These are phyloP conservation scores for Pleoardoris graminearum DNA, from an alignment of 2,329 filamentous ascomycete species.

Conservation along the genomic window DNA sequence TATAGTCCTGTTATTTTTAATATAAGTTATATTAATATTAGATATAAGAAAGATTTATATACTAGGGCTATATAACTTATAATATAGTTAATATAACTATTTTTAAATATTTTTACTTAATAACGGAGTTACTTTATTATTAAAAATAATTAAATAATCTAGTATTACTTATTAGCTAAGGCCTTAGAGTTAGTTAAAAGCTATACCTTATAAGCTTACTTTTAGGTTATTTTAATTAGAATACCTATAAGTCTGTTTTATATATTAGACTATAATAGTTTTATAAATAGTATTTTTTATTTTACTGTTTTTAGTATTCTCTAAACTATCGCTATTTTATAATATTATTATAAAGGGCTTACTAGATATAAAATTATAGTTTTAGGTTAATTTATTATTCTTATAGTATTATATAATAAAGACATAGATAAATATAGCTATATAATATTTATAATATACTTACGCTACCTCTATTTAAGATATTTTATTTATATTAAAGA, in stretches of 20 bases:
- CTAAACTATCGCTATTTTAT: not conserved
- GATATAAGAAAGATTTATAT: not conserved
- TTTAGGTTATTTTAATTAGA: not conserved
- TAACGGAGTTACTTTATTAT: not conserved
- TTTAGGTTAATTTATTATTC: not conserved
- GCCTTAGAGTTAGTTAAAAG: not conserved
- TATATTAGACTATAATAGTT: not conserved
- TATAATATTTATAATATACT: not conserved
- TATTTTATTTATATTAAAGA: not conserved
- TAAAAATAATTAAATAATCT: conserved; percentile 1
- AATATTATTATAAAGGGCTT: not conserved
- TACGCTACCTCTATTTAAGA: not conserved
- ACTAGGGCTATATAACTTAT: no score
- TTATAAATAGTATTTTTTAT: not conserved
- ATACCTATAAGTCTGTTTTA: not conserved
- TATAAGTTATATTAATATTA: not conserved
- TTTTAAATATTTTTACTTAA: not conserved
- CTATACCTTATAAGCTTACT: not conserved
- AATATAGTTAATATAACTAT: not conserved
- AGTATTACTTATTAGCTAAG: not conserved
- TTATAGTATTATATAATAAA: not conserved
- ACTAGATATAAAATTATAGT: not conserved
- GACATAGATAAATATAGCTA: not conserved
- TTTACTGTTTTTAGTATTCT: not conserved
- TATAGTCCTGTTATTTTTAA: not conserved